A percentile compares a stretch with the other conserved stretches of the same genome.
Conservation (phyloP, 1,284 basidiomycete species). For the Ganoderma leucocontextum region DNA sequence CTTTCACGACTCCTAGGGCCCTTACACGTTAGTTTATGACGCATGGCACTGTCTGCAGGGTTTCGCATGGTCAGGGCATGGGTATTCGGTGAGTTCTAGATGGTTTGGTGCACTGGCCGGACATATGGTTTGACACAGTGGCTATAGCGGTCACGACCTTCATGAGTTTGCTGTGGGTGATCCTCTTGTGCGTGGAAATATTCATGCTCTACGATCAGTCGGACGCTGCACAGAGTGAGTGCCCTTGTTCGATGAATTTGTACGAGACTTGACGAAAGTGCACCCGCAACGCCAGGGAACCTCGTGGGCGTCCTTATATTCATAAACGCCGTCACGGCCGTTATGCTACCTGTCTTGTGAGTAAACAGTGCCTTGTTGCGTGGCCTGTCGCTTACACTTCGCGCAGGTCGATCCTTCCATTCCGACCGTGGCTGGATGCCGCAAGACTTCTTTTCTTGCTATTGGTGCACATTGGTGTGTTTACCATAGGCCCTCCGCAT, state of each 20-base stretch:
- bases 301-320: constrained; percentile 56
- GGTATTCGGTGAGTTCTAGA: constrained; percentile 49
- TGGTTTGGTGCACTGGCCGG: constrained; percentile 39
- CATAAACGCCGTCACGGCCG: constrained; percentile 55
- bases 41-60: constrained; percentile 47
- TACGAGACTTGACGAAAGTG: not conserved
- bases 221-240: constrained; percentile 50
- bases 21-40: constrained; percentile 9
- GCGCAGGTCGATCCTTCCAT: constrained; percentile 56
- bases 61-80: constrained; percentile 51
- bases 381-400: not conserved
- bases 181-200: constrained; percentile 50
- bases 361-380: constrained; percentile 33
- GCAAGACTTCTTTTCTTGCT: constrained; percentile 60
- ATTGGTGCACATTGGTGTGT: constrained; percentile 57
- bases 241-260: not conserved
- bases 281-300: constrained; percentile 40
- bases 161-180: constrained; percentile 52
- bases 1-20: constrained; percentile 6
- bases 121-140: constrained; percentile 48
- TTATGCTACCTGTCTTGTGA: constrained; percentile 62
- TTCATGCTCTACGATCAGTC: constrained; percentile 51
- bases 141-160: constrained; percentile 46
- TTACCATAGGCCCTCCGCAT: not conserved
- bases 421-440: constrained; percentile 64